Evolutionary conservation across 2,329 filamentous ascomycete genomes (phyloP).

Genomic region (Ceratocystiopsis brevicomis): DNA sequence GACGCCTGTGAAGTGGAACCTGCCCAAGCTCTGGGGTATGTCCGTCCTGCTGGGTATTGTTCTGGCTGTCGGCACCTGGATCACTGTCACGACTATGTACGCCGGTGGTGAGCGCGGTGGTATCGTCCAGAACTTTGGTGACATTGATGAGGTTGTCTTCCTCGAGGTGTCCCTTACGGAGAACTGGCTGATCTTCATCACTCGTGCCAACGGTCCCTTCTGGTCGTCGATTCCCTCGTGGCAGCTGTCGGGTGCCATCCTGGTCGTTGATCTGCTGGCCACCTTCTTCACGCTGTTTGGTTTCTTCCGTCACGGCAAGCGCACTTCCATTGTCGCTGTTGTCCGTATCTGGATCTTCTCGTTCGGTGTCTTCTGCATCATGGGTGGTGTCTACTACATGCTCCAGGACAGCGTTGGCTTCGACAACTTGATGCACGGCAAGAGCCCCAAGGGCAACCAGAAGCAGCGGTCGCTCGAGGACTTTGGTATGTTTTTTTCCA

Average conservation of each 20-base stretch:
- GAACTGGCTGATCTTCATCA: constrained; percentile 96
- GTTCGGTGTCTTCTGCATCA: constrained; percentile 67
- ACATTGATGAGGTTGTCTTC: constrained; percentile 67
- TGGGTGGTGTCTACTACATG: constrained; percentile 56
- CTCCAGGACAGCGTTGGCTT: constrained; percentile 66
- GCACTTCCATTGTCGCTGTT: constrained; percentile 58
- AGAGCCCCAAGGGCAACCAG: constrained; percentile 60
- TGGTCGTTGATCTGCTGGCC: constrained; percentile 65
- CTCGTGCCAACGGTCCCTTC: constrained; percentile 79
- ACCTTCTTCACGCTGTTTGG: constrained; percentile 76
- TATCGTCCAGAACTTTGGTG: constrained; percentile 80
- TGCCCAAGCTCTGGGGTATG: constrained; percentile 88
- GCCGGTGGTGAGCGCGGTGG: constrained; percentile 48
- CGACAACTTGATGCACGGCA: constrained; percentile 86
- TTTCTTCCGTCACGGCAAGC: constrained; percentile 49
- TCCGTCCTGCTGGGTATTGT: constrained; percentile 67
- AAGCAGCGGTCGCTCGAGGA: constrained; percentile 78
- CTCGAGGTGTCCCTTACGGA: constrained; percentile 78
- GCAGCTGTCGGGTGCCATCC: constrained; percentile 61
- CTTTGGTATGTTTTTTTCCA: constrained; percentile 46
- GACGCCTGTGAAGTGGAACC: constrained; percentile 84
- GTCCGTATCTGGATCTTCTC: constrained; percentile 85
- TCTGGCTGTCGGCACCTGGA: constrained; percentile 71
- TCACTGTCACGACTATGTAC: constrained; percentile 74
- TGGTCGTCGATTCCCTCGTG: constrained; percentile 80